Evolutionary conservation across 768 basidiomycete species (phyloP), one percentile per base, ranked within the genome.

Genomic region (Ramaria rubella): DNA sequence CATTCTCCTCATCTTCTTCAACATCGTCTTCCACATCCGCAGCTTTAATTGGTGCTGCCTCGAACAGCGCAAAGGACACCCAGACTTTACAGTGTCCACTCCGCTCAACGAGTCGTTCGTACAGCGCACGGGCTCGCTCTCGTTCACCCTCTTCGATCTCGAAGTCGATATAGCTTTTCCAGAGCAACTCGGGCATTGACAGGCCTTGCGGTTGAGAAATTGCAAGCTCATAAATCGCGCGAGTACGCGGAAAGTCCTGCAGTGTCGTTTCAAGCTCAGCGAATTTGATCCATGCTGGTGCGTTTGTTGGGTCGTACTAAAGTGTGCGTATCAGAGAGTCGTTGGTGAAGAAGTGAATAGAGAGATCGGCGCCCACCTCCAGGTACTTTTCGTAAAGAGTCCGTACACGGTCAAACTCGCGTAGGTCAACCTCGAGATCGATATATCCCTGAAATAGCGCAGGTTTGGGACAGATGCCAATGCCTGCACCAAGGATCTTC

Each of bases 41-140:
- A 5, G 85, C 63, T 4, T 83, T 83, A 43, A 89, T 86, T 5
- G 82, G 74, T 63, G 87, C 86, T 5, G 83, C 87, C 70, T 98
- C 95, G 63, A 97, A 96, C 62, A 87, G 78, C 0, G 95, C 95
- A 69, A 87, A 98, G 52, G 93, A 85, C 55, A 96, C 90, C 93
- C 94, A 98, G 19, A 95, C 93, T 72, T 97, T 97, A 72, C 93
- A 88, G 67, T 98, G 94, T 3, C 90, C 90, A 61, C 92, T 95
- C 49, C 88, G 75, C 30, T 81, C 72, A 48, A 96, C 77, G 19
- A 97, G 79, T 19, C 94, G 82, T 72, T 97, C 94, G 68, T 96
- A 97, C 38, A 98, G 68, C 5, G 78, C 77, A n/a, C 95, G 77
- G 1, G 90, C 87, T 15, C 81, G 79, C 57, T 89, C 89, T 38